Evolutionary conservation across 495 filamentous ascomycete genomes (phyloP), one percentile per base, ranked within the genome.

Genomic region (Penicillium ochrochloron): DNA sequence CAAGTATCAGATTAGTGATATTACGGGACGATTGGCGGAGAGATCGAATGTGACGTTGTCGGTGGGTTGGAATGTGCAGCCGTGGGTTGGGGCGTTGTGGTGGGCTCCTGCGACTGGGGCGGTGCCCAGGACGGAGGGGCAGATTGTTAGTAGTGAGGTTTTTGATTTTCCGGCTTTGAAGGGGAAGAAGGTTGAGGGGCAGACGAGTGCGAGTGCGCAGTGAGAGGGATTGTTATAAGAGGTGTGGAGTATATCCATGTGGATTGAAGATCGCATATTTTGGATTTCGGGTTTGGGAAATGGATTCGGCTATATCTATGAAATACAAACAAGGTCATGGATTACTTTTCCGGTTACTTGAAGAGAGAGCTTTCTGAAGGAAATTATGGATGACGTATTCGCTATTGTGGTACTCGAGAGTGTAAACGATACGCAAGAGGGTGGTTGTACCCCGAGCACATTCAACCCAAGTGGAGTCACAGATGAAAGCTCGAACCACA

Each of bases 31-130:
- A 70, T 78, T 97, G 64, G 89, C 91, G 44, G 83, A 86, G 68
- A 75, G 83, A 23, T 76, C 80, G 42, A 90, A 97, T 78, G 92
- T 93, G 60, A 89, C 86, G 34, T 79, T 99, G 54, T 83, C 84
- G 59, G 82, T 97, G 44, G 87, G 92, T 61, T 99, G 94, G 88
- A 97, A 97, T 82, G 91, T 97, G 63, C 95, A 99, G 85, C 95
- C 95, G 37, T 97, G 94, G 92, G 92, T 98, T 23, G 95, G 95
- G 23, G 80, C 89, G 25, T 75, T 98, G 79, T 87, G 87, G 31
- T 97, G 94, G 94, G 86, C 86, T 74, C 72, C 74, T 68, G 70
- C 72, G 21, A 71, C 86, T 71, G 77, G 83, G 74, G 72, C 78
- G 62, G 73, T 73, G 83, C 89, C 71, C 67, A 82, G 71, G 85